phyloP scores from a whole-genome alignment of 345 rosid genomes.

The Kernera saxatilis region DNA sequence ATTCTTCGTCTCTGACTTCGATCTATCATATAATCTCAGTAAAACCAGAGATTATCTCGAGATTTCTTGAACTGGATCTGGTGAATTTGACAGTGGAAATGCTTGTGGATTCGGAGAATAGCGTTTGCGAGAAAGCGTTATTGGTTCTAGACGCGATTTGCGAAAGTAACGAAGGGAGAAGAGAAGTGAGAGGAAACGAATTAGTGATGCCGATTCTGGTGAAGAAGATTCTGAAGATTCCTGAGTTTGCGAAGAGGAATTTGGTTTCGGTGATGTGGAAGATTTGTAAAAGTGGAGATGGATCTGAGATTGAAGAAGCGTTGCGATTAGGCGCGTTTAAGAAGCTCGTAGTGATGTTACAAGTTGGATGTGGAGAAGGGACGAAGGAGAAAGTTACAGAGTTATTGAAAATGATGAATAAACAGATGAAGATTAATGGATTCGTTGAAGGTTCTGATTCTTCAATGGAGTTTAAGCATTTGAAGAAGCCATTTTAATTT shows the following conservation, averaged over 20 bases:
- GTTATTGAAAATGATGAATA: conserved; percentile 69
- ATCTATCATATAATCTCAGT: conserved; percentile 41
- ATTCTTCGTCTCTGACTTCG: conserved; percentile 44
- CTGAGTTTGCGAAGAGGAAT: conserved; percentile 52
- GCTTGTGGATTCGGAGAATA: conserved; percentile 49
- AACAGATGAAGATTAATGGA: conserved; percentile 42
- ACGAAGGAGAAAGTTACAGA: conserved; percentile 68
- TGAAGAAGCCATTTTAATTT: conserved; percentile 59
- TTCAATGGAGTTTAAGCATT: conserved; percentile 57
- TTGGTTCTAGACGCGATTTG: conserved; percentile 54
- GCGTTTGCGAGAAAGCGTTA: conserved; percentile 59
- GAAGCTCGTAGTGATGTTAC: conserved; percentile 70
- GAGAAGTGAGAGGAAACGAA: conserved; percentile 35
- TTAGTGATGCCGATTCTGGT: conserved; percentile 55
- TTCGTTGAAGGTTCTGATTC: conserved; percentile 45
- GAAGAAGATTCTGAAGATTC: conserved; percentile 63
- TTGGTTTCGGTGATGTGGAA: conserved; percentile 65
- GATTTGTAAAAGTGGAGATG: conserved; percentile 44
- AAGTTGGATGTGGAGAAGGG: conserved; percentile 64
- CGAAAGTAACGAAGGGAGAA: conserved; percentile 39
- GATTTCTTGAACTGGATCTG: conserved; percentile 43
- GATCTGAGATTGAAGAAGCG: conserved; percentile 42
- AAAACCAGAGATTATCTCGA: conserved; percentile 17
- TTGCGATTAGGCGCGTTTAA: conserved; percentile 79
- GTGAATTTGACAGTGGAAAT: conserved; percentile 49